Evolutionary conservation across 169 alveolate species (phyloP), one percentile per base, ranked within the genome.

Genomic region (Cryptosporidium sp.): DNA sequence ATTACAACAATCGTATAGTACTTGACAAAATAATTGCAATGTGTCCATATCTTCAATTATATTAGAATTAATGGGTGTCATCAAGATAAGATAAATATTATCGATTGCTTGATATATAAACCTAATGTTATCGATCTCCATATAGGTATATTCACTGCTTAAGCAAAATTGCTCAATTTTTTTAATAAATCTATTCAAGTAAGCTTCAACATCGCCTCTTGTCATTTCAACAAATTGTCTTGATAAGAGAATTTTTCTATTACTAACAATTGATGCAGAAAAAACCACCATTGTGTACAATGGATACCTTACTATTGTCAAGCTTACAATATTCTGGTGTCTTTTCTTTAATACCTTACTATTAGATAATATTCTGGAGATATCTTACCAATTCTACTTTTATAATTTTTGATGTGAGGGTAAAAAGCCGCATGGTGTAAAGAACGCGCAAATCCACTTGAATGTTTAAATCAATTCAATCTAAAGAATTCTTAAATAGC

Each of bases 31-130:
- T 75, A 95, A 93, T 70, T 96, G 92, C 44, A 95, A 91, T 1
- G 97, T 94, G 51, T 95, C 97, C 85, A 96, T 60, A 75, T 95
- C 98, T 93, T 96, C 98, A 69, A 96, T 93, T 45, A 96, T 96
- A 92, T 96, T 96, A 68, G 96, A 92, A 53, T 94, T 91, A 86
- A 93, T 93, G 72, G 93, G 94, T 0, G 98, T 96, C 80, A 96
- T 93, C 53, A 96, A 86, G 6, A 96, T 94, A 56, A 96, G 85
- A 91, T 92, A 94, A 21, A 96, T 92, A 37, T 85, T 75, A 91
- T 96, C 98, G 51, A 96, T 91, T 67, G 97, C 97, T 91, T 94
- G 96, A 85, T 96, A 96, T 6, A 96, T 96, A 75, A 94, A 96
- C 39, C 98, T 93, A 48, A 95, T 94, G 33, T 92, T 85, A 85